phyloP scores from a whole-genome alignment of 208 protist species.

The Borovskyia barvae region DNA sequence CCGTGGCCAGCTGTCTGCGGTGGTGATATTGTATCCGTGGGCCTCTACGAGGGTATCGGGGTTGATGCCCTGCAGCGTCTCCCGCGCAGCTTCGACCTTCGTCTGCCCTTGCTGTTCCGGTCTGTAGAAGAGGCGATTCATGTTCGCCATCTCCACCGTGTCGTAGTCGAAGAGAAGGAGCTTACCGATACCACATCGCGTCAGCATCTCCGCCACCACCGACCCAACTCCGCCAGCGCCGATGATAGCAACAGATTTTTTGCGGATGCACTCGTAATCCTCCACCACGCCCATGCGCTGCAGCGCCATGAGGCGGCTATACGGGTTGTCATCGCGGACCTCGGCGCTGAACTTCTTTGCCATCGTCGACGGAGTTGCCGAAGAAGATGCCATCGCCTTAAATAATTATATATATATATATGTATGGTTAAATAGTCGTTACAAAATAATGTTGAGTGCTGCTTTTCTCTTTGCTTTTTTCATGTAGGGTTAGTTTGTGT shows the following conservation, averaged over 20 bases:
- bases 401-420: background rate
- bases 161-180: slow-evolving; percentile 98
- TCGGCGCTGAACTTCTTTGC: slow-evolving; percentile 75
- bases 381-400: no score
- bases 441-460: no score
- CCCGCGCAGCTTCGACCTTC: slow-evolving; percentile 91
- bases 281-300: slow-evolving; percentile 97
- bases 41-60: slow-evolving; percentile 94
- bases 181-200: slow-evolving; percentile 97
- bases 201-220: slow-evolving; percentile 98
- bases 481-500: no score
- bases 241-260: slow-evolving; percentile 91
- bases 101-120: slow-evolving; percentile 94
- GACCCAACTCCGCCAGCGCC: slow-evolving; percentile 95
- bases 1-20: slow-evolving; percentile 87
- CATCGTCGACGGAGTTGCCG: background rate
- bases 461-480: no score
- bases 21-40: slow-evolving; percentile 93
- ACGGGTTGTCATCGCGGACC: slow-evolving; percentile 94
- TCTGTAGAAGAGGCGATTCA: slow-evolving; percentile 97
- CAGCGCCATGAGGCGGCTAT: slow-evolving; percentile 95
- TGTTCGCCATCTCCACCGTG: slow-evolving; percentile 97
- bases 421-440: background rate
- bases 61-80: slow-evolving; percentile 93
- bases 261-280: slow-evolving; percentile 95